Evolutionary conservation across 2,329 filamentous ascomycete species (phyloP).

Genomic region (Ophiocordyceps sinensis): DNA sequence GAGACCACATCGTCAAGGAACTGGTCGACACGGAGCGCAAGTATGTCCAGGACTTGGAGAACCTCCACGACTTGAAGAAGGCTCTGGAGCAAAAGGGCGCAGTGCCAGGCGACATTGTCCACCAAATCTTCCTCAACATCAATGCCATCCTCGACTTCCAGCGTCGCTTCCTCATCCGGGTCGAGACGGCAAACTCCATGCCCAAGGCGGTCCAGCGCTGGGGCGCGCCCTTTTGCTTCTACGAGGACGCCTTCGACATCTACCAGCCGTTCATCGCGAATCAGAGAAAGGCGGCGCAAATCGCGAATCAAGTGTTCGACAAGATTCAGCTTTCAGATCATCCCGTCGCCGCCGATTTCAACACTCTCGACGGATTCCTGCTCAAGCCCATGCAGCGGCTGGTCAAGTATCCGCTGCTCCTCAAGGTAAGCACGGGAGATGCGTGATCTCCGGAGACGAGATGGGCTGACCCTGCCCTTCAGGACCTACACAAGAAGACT

Average conservation of each 20-base stretch:
- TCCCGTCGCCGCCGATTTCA: constrained; percentile 72
- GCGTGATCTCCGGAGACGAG: no score
- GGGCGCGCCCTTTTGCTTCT: constrained; percentile 79
- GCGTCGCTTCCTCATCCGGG: constrained; percentile 82
- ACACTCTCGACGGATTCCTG: constrained; percentile 80
- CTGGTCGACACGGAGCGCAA: constrained; percentile 91
- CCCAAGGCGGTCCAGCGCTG: constrained; percentile 68
- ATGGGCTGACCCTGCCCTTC: background rate
- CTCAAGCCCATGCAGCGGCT: constrained; percentile 94
- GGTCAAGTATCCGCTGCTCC: constrained; percentile 82
- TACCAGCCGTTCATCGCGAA: constrained; percentile 98
- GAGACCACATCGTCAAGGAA: constrained; percentile 83
- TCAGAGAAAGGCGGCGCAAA: constrained; percentile 74
- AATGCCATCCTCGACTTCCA: constrained; percentile 93
- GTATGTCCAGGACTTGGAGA: constrained; percentile 94
- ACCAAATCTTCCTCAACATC: constrained; percentile 93
- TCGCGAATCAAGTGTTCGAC: constrained; percentile 75
- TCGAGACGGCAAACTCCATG: constrained; percentile 88
- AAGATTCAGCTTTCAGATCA: constrained; percentile 67
- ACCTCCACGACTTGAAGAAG: constrained; percentile 84
- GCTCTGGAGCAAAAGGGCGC: constrained; percentile 76
- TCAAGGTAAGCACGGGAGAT: constrained; percentile 46
- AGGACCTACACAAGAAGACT: constrained; percentile 80
- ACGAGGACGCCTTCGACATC: constrained; percentile 78
- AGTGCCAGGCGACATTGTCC: constrained; percentile 77